Evolutionary conservation across 164 flowering plant genomes (phyloP).

Genomic region (Macadamia tetraphylla): DNA sequence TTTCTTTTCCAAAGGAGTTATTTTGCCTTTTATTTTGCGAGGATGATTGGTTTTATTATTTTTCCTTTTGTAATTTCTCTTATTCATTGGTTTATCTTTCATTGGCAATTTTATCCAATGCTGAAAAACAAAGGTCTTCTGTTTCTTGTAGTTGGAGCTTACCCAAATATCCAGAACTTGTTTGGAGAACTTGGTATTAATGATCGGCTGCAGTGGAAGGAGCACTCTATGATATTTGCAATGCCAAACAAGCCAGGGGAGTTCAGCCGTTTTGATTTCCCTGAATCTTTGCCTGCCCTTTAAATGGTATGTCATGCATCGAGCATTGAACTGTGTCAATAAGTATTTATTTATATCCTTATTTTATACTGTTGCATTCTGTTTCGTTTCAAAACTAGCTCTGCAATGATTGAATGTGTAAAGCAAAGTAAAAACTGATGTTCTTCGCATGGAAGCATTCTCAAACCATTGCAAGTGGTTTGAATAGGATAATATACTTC

Average conservation of each 20-base stretch:
- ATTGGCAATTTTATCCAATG: not conserved
- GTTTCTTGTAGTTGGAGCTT: slow-evolving; percentile 80
- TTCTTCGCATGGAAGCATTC: too few species aligned
- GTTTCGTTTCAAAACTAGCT: not conserved
- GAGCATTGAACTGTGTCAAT: too few species aligned
- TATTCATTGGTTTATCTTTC: not conserved
- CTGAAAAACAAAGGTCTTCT: not conserved
- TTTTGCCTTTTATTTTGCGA: not conserved
- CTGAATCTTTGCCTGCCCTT: slow-evolving; percentile 85
- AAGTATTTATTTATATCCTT: not conserved
- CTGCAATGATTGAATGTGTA: too few species aligned
- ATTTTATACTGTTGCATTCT: not conserved
- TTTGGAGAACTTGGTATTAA: slow-evolving; percentile 93
- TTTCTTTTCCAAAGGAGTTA: not conserved
- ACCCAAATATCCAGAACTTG: slow-evolving; percentile 91
- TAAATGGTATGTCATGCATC: slow-evolving; percentile 58
- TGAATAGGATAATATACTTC: too few species aligned
- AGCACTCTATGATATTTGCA: slow-evolving; percentile 98
- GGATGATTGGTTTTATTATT: not conserved
- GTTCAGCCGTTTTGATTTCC: slow-evolving; percentile 96
- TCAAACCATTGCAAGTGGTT: too few species aligned
- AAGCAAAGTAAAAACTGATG: not conserved
- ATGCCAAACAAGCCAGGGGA: slow-evolving; percentile 97
- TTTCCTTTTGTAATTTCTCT: not conserved
- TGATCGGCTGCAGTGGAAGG: slow-evolving; percentile 98